Conservation (phyloP, 805 yeast species). For the Suhomyces emberorum region DNA sequence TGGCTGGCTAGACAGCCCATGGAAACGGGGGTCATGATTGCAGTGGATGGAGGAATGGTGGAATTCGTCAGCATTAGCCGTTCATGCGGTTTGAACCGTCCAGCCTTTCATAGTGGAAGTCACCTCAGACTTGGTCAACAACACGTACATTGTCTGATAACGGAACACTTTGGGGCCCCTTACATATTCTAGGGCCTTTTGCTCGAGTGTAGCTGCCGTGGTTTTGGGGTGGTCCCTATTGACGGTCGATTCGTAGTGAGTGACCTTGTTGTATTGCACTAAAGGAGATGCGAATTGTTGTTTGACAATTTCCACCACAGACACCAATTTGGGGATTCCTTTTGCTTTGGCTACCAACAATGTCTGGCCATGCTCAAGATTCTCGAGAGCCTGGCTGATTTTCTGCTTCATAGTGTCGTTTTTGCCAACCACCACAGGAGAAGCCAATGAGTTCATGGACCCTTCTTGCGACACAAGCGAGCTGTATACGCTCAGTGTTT, state of each 20-base stretch:
- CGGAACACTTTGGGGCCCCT: constrained; percentile 20
- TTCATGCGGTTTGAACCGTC: constrained; percentile 11
- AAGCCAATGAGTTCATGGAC: constrained; percentile 1
- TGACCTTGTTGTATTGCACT: constrained; percentile 13
- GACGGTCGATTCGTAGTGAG: constrained; percentile 1
- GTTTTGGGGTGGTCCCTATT: neutral
- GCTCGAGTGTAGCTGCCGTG: neutral
- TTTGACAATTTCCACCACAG: constrained; percentile 20
- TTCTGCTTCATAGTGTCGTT: constrained; percentile 15
- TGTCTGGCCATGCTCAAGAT: constrained; percentile 10
- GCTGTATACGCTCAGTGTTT: constrained; percentile 3
- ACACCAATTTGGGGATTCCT: constrained; percentile 16
- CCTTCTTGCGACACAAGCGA: constrained; percentile 2
- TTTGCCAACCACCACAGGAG: constrained; percentile 13
- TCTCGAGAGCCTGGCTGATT: constrained; percentile 10
- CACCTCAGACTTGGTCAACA: constrained; percentile 10
- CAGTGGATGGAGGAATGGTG: neutral
- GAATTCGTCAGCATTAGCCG: neutral
- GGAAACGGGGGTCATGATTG: neutral
- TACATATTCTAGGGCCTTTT: constrained; percentile 11
- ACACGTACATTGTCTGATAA: constrained; percentile 17
- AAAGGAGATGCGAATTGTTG: constrained; percentile 2
- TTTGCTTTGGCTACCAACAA: constrained; percentile 17
- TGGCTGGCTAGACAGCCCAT: no score
- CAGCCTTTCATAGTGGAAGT: constrained; percentile 11